Base-by-base conservation (phyloP, 495 filamentous ascomycete genomes). In the Filosporella fistucella region DNA sequence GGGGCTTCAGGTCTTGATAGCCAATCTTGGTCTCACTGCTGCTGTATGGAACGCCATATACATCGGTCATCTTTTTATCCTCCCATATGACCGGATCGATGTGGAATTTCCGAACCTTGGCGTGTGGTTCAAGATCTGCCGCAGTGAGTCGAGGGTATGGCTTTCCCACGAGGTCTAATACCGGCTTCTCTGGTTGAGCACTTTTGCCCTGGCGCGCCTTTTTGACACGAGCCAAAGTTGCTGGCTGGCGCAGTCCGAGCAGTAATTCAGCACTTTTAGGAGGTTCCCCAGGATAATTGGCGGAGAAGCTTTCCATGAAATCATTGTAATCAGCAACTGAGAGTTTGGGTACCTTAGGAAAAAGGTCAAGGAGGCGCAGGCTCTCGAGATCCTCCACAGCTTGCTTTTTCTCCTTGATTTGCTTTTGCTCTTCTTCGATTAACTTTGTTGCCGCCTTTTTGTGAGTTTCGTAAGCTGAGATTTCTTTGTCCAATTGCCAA, bases 51-150 rank as follows among this genome's bases (percentile, higher is more conserved):
- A 54, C 45, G 6, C 51, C 46, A 20, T 58, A 58, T 5, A 46
- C 47, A 48, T 58, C 55, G 7, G 47, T 42, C 22, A 34, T 35
- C 39, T 51, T 51, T 20, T 39, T 45, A 22, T 55, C 52, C 10
- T 38, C 35, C 4, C 4, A 38, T 13, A 34, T 45, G 11, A 52
- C 38, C 2, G 23, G 38, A 42, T 57, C 54, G 4, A 48, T 37
- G 6, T 44, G 18, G 8, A 42, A 26, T 28, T 57, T 48, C 11
- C 54, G 54, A 16, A 36, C 45, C 14, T n/a, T 52, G 33, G 11
- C 33, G 17, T 23, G 42, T 13, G n/a, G 4, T n/a, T 13, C 13
- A 33, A 24, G 29, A 14, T 52, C 49, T 42, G 28, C 43, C 18
- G 26, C 30, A 5, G 39, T 35, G 16, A 51, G 42, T 34, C 9